Conservation (phyloP, 1,139 yeast species). For the Pichia sp. region DNA sequence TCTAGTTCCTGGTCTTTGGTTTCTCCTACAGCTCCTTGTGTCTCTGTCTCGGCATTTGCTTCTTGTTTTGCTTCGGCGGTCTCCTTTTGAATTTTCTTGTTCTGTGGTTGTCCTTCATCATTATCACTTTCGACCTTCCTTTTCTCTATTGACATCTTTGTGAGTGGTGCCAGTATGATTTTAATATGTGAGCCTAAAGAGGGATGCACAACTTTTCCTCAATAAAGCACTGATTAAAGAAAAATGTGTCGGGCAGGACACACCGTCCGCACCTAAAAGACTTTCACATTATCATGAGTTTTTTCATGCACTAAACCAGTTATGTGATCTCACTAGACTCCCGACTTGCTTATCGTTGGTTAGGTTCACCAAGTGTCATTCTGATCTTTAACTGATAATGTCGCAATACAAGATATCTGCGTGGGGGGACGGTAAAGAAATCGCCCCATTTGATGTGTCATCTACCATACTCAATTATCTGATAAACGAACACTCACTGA, state of each 20-base stretch:
- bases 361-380: too few relatives aligned
- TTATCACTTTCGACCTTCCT: not conserved
- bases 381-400: not conserved
- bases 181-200: too few relatives aligned
- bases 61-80: not conserved
- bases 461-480: slow-evolving; percentile 41
- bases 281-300: not conserved
- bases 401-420: slow-evolving; percentile 42
- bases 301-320: not conserved
- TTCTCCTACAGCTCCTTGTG: slow-evolving; percentile 1
- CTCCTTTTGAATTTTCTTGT: slow-evolving; percentile 1
- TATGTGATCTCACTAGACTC: too few relatives aligned
- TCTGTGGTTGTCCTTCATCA: not conserved
- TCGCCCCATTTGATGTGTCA: slow-evolving; percentile 39
- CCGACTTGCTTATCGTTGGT: too few relatives aligned
- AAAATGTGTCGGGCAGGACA: not conserved
- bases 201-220: too few relatives aligned
- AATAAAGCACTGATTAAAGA: not conserved
- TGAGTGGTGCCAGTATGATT: too few relatives aligned
- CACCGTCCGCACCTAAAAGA: not conserved
- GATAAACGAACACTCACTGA: slow-evolving; percentile 25
- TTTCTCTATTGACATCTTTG: not conserved
- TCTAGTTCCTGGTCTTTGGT: slow-evolving; percentile 13
- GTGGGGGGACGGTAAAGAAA: slow-evolving; percentile 46
- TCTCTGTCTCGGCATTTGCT: not conserved